Base-by-base conservation (phyloP, 306 rosid species). In the Pterocarpus santalinus region DNA sequence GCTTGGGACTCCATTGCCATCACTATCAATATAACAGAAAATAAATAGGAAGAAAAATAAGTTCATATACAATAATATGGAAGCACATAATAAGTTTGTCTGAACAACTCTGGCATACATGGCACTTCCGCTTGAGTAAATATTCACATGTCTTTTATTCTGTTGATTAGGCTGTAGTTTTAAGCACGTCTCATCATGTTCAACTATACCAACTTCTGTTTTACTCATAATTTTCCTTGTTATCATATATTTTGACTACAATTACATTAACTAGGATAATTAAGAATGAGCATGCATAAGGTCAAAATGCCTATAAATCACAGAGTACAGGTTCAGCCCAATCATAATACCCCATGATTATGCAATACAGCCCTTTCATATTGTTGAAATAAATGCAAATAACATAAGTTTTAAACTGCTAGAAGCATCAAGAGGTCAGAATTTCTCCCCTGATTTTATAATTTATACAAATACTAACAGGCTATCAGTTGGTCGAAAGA, bases 1-100 rank as follows among this genome's bases (percentile, higher is more conserved):
- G 97, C 97, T 83, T 92, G 92, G 64, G 99, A 95, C 85, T 95
- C 99, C 99, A 95, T 95, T 35, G 97, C 86, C 90, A 95, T 5
- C 80, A 93, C 99, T 95, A 79, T 56, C 62, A 85, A 70, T 55
- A 87, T 63, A 28, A 73, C 77, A 75, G 57, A 12, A 3, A 85
- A 78, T 56, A 49, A 75, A 64, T 53, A 78, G 58, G 53, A 28
- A 72, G 60, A 82, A 64, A 69, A 66, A 2, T 14, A 46, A 51
- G n/a, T 51, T 72, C 41, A 63, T 3, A 66, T 64, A 12, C 72
- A 71, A 75, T 28, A 43, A 60, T 57, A 60, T 22, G 28, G 33
- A 61, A 80, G 53, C 41, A 65, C 43, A 56, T 53, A 41, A 76
- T 61, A 69, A 72, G 34, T 30, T 61, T 52, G 55, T 41, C 17